A percentile compares a stretch with the other conserved stretches of the same genome.
phyloP scores from a whole-genome alignment of 306 rosid species.

The Cucurbita maxima region DNA sequence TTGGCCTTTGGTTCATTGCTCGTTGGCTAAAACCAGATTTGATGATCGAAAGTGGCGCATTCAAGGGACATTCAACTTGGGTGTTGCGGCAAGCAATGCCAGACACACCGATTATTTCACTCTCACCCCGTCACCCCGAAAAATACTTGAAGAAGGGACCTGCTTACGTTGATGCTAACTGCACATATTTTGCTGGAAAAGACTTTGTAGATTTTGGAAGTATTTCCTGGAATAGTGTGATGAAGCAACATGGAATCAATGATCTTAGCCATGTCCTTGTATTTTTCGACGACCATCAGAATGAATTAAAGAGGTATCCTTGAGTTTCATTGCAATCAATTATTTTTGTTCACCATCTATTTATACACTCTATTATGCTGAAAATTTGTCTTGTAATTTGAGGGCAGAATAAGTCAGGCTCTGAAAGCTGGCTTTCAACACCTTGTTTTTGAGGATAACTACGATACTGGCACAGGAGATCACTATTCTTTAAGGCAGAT shows the following conservation, averaged over 20 bases:
- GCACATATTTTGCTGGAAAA: constrained; percentile 89
- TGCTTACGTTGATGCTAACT: constrained; percentile 87
- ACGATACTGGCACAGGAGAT: constrained; percentile 97
- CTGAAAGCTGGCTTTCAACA: constrained; percentile 80
- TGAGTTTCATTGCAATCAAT: constrained; percentile 7
- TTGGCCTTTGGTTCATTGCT: constrained; percentile 95
- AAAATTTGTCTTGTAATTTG: constrained; percentile 14
- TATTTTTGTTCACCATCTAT: background rate
- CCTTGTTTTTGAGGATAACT: constrained; percentile 95
- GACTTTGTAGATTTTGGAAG: constrained; percentile 94
- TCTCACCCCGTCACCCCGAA: constrained; percentile 92
- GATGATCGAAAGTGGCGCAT: constrained; percentile 97
- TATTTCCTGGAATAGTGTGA: constrained; percentile 55
- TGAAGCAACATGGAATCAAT: constrained; percentile 48
- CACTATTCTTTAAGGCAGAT: constrained; percentile 96
- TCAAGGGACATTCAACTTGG: constrained; percentile 99
- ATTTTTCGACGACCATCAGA: constrained; percentile 93
- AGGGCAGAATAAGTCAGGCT: constrained; percentile 66
- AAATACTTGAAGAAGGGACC: constrained; percentile 90
- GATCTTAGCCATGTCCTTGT: constrained; percentile 67
- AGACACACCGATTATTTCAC: constrained; percentile 50
- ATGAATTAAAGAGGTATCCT: constrained; percentile 74
- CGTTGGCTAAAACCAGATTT: constrained; percentile 83
- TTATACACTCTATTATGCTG: constrained; percentile 6
- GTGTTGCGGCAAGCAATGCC: constrained; percentile 96